Evolutionary conservation across 306 rosid species (phyloP), one percentile per base, ranked within the genome.

Genomic region (Trifolium subterraneum): DNA sequence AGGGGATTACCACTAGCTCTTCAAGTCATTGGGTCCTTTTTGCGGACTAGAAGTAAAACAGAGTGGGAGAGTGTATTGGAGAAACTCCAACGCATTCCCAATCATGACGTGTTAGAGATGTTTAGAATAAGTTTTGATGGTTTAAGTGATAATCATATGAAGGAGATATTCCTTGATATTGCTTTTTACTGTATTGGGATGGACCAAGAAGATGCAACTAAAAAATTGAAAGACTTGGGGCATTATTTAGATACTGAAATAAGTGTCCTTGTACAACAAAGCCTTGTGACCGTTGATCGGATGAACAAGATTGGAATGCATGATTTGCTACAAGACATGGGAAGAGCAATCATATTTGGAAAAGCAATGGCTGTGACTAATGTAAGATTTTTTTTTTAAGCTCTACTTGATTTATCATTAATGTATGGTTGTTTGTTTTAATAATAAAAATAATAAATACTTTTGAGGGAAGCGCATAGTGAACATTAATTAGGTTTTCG

Each of bases 171-270:
- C 33, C 33, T 29, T 29, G 33, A 29, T 10, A 79, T 79, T 35
- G 73, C 71, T 13, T 79, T 48, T 35, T 79, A 73, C 79, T 73
- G 73, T 13, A 59, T 73, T 15, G 74, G 78, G 0, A 58, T 56
- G 64, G 75, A 79, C 5, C 51, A 5, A 7, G 19, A 23, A 16
- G 72, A 73, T 35, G 75, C 12, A 0, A 47, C 44, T 5, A 22
- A 36, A 0, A 72, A 73, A 42, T 16, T 79, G 13, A 14, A 72
- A 44, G 64, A 38, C 0, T 79, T 70, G 58, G 74, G 18, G 12
- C 42, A 51, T 33, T 4, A 6, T 4, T 14, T 68, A 13, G 65
- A 25, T 23, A n/a, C n/a, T n/a, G 82, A 64, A 31, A 55, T 79
- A 42, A 13, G 20, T 10, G 39, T 6, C 3, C 64, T 79, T 2